Base-by-base conservation (phyloP, 2,329 filamentous ascomycete genomes). In the Fusarium dimerum region DNA sequence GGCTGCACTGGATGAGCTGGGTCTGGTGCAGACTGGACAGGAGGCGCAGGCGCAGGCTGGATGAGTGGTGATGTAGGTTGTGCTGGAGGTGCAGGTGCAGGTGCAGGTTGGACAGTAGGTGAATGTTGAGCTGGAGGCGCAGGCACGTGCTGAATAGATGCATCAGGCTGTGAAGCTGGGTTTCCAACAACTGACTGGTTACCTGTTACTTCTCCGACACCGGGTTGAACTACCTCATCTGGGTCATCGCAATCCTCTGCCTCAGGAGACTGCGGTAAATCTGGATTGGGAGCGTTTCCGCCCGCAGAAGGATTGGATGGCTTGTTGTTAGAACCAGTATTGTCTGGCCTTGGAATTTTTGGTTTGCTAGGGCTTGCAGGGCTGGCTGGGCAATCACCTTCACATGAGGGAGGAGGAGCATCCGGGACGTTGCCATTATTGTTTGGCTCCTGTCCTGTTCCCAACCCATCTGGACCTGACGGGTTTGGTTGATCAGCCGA, bases 351-450 rank as follows among this genome's bases (percentile, higher is more conserved):
- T 26, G 20, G 20, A 26, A 26, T 26, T 7, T 26, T 26, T 26
- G 20, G 20, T 26, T 7, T 26, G 20, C 20, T 7, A 26, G 20
- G 7, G 20, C 20, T 26, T 4, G 20, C 20, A 15, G 52, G 38
- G 11, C 40, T 52, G 26, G 11, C 32, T 3, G 48, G 49, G 29
- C 52, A 55, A 15, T 55, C 36, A 9, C 36, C 16, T 15, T 41
- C 6, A 9, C 42, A 42, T 45, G 20, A 15, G 3, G 26, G 17
- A 34, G 49, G 36, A 16, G 34, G 15, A 11, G 4, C 20, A 26
- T 7, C 20, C 20, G 20, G 20, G 20, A 26, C 20, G 20, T 26
- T 26, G 20, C 5, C 7, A 26, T 26, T 26, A 26, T 26, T 26
- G 20, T 26, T 26, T 26, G 20, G 20, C 5, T 26, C 20, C 20